Evolutionary conservation across 2,329 filamentous ascomycete species (phyloP).

Genomic region (Aspergillus vadensis): DNA sequence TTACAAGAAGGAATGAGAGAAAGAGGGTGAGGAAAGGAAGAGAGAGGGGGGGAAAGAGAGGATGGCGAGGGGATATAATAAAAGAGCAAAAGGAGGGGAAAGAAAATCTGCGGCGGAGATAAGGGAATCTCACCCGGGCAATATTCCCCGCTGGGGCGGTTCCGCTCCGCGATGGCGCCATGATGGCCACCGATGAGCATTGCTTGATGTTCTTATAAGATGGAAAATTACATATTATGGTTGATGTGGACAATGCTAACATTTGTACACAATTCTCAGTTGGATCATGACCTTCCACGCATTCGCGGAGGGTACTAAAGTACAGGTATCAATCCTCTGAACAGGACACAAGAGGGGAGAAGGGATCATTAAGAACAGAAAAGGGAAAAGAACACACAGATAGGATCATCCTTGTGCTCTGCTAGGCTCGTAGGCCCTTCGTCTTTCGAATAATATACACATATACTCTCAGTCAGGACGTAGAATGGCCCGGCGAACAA

Average conservation of each 20-base stretch:
- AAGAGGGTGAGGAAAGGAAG: neutral
- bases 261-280: neutral
- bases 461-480: neutral
- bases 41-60: neutral
- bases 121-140: conserved; percentile 13
- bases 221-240: neutral
- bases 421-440: neutral
- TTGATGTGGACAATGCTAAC: neutral
- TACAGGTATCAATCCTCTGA: conserved; percentile 20
- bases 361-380: conserved; percentile 10
- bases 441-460: conserved; percentile 15
- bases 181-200: conserved; percentile 23
- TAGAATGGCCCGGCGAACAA: neutral
- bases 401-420: neutral
- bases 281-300: conserved; percentile 1
- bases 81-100: neutral
- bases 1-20: neutral
- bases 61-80: neutral
- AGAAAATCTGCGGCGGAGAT: conserved; percentile 2
- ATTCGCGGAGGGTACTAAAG: conserved; percentile 11
- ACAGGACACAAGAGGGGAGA: conserved; percentile 24
- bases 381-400: neutral
- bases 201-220: neutral
- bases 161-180: conserved; percentile 24
- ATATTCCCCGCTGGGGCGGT: conserved; percentile 5